Conservation (phyloP, 202 grass and related monocot species). For the Zoysia matrella region DNA sequence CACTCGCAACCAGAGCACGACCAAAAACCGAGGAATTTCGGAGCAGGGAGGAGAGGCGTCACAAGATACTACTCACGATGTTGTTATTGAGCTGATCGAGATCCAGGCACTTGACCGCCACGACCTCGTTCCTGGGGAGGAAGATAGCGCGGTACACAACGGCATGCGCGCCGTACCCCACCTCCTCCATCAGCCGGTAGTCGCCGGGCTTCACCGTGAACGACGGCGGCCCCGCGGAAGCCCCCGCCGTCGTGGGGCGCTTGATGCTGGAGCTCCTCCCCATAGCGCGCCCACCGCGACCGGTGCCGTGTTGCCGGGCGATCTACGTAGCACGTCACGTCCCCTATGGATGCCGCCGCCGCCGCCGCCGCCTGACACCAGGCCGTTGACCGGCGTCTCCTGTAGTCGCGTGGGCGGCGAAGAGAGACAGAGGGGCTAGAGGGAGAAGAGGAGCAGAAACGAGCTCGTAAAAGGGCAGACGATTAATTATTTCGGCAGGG, state of each 20-base stretch:
- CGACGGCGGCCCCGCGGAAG: conserved; percentile 35
- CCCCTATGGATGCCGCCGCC: no score
- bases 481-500: conserved; percentile 54
- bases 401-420: conserved; percentile 25
- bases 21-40: background rate
- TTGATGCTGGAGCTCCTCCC: no score
- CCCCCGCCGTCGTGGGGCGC: background rate
- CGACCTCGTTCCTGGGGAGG: conserved; percentile 64
- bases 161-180: conserved; percentile 93
- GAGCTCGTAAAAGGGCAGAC: conserved; percentile 36
- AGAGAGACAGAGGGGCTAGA: background rate
- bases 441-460: background rate
- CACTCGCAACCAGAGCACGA: conserved; percentile 20
- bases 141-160: conserved; percentile 88
- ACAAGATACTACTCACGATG: conserved; percentile 59
- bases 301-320: no score
- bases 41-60: background rate
- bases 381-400: conserved; percentile 50
- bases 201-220: conserved; percentile 67
- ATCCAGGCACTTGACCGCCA: conserved; percentile 99
- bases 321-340: no score
- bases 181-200: conserved; percentile 81
- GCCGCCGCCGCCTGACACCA: background rate
- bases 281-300: no score
- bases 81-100: conserved; percentile 99